Evolutionary conservation across 2,329 filamentous ascomycete species (phyloP).

Genomic region (Colletotrichum eleusines): DNA sequence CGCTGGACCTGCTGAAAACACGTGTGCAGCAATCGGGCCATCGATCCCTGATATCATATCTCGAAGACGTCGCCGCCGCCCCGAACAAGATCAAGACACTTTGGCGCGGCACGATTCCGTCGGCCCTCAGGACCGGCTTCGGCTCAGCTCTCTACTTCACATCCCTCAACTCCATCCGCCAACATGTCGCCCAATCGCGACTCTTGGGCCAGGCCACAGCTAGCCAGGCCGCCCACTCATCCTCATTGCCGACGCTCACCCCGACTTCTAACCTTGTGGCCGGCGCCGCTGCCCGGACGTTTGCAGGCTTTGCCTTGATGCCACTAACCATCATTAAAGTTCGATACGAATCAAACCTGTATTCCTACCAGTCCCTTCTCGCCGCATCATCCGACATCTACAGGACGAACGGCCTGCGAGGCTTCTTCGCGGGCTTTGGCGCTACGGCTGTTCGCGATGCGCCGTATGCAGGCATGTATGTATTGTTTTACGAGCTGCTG

Average conservation of each 20-base stretch:
- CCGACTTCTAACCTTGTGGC: slow-evolving; percentile 88
- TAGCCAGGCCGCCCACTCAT: slow-evolving; percentile 62
- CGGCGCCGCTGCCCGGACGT: slow-evolving; percentile 84
- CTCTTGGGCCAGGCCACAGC: slow-evolving; percentile 41
- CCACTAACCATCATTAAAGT: slow-evolving; percentile 97
- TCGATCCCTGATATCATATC: slow-evolving; percentile 74
- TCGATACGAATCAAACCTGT: slow-evolving; percentile 90
- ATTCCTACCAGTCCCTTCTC: slow-evolving; percentile 82
- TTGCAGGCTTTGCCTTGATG: slow-evolving; percentile 93
- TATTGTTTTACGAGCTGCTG: slow-evolving; percentile 90
- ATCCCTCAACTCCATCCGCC: slow-evolving; percentile 85
- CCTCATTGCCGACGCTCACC: slow-evolving; percentile 83
- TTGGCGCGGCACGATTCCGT: slow-evolving; percentile 94
- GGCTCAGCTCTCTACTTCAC: slow-evolving; percentile 96
- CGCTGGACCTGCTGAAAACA: slow-evolving; percentile 96
- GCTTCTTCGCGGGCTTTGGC: slow-evolving; percentile 94
- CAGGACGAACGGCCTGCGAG: slow-evolving; percentile 77
- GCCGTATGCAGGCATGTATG: slow-evolving; percentile 96
- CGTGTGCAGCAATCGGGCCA: slow-evolving; percentile 89
- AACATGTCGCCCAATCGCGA: slow-evolving; percentile 60
- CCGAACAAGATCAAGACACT: slow-evolving; percentile 75
- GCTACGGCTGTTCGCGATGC: slow-evolving; percentile 94
- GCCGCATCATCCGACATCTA: slow-evolving; percentile 82
- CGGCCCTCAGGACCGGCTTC: slow-evolving; percentile 91
- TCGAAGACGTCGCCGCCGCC: slow-evolving; percentile 76